Evolutionary conservation across 176 grass and related monocot genomes (phyloP).

Genomic region (Urochloa ruziziensis): DNA sequence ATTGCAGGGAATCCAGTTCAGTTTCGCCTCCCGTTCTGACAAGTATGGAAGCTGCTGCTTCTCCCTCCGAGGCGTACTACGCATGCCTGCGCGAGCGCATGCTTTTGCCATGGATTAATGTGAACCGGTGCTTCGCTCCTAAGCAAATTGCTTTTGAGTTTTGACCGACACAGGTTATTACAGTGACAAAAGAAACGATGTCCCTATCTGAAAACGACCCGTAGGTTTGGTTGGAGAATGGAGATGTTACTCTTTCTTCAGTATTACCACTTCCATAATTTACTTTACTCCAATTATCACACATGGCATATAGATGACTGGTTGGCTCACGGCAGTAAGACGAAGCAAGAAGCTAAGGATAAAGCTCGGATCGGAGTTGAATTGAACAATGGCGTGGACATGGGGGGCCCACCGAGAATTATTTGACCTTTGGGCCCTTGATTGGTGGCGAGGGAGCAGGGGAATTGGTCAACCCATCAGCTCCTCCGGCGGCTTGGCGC

Average conservation of each 20-base stretch:
- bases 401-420: neutral
- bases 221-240: no score
- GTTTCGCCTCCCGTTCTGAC: neutral
- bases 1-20: neutral
- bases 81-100: neutral
- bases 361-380: neutral
- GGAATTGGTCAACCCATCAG: neutral
- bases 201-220: neutral
- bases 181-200: neutral
- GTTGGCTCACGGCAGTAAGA: neutral
- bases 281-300: neutral
- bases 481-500: neutral
- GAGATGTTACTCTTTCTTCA: no score
- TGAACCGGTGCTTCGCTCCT: neutral
- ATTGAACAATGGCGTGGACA: neutral
- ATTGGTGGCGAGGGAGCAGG: neutral
- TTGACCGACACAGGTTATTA: neutral
- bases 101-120: neutral
- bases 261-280: neutral
- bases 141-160: neutral
- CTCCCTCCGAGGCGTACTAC: no score
- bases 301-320: neutral
- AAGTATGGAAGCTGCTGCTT: no score
- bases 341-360: neutral
- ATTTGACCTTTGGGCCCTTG: neutral